Percentiles rank a stretch among this genome's conserved stretches.
phyloP scores from a whole-genome alignment of 2,329 filamentous ascomycete genomes.

The Neocatenulostroma microsporum region DNA sequence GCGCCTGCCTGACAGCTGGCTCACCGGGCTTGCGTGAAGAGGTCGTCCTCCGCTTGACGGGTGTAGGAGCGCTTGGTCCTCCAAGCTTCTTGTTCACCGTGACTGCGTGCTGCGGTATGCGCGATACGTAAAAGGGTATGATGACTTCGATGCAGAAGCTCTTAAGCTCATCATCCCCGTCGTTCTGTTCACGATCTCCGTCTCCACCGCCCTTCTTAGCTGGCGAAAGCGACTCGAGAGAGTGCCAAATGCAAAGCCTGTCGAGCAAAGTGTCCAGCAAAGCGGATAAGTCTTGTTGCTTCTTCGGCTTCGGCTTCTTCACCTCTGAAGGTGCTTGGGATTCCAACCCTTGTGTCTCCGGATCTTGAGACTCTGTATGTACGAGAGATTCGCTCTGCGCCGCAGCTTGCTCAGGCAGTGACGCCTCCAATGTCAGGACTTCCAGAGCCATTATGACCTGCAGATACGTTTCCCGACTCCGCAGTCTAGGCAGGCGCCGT shows the following conservation, averaged over 20 bases:
- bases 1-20: slow-evolving; percentile 28
- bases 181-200: slow-evolving; percentile 18
- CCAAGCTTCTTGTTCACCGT: slow-evolving; percentile 68
- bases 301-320: slow-evolving; percentile 36
- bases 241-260: slow-evolving; percentile 76
- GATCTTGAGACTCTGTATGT: neutral
- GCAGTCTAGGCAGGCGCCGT: slow-evolving; percentile 56
- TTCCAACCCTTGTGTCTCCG: slow-evolving; percentile 20
- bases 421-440: slow-evolving; percentile 59
- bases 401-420: slow-evolving; percentile 17
- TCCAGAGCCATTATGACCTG: slow-evolving; percentile 76
- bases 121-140: slow-evolving; percentile 70
- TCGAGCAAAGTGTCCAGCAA: slow-evolving; percentile 68
- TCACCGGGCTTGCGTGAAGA: slow-evolving; percentile 34
- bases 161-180: slow-evolving; percentile 53
- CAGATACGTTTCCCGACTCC: slow-evolving; percentile 68
- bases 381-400: no score
- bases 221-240: slow-evolving; percentile 56
- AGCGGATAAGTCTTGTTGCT: slow-evolving; percentile 56
- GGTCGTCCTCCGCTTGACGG: slow-evolving; percentile 44
- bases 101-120: slow-evolving; percentile 63
- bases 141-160: slow-evolving; percentile 77
- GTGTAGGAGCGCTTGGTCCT: slow-evolving; percentile 57
- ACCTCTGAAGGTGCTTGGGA: slow-evolving; percentile 9
- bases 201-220: slow-evolving; percentile 24